A percentile compares a stretch with the other conserved stretches of the same genome.
Evolutionary conservation across 305 asterid species (phyloP).

Genomic region (Fraxinus xanthoxyloides): DNA sequence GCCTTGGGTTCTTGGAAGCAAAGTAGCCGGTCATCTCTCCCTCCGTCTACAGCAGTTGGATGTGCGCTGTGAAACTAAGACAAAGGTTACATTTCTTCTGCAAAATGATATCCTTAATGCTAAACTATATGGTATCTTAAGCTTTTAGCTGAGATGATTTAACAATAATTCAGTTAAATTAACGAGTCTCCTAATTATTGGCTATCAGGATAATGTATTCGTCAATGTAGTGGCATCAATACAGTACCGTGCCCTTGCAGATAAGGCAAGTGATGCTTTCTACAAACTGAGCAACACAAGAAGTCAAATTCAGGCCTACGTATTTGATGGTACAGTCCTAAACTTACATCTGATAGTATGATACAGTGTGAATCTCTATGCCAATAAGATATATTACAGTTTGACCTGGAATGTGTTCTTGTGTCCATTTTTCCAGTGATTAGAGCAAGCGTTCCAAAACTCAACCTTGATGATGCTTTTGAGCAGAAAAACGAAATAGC

Average conservation of each 20-base stretch:
- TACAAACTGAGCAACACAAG: slow-evolving; percentile 20
- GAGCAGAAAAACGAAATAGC: slow-evolving; percentile 23
- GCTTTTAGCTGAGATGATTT: neutral
- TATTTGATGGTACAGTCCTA: slow-evolving; percentile 17
- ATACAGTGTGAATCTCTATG: neutral
- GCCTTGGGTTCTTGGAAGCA: slow-evolving; percentile 22
- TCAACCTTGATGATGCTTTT: slow-evolving; percentile 16
- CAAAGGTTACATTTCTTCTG: slow-evolving; percentile 1
- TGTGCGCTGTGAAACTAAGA: slow-evolving; percentile 19
- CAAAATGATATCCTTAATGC: neutral
- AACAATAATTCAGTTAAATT: neutral
- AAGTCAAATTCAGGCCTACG: slow-evolving; percentile 20
- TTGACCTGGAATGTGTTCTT: neutral
- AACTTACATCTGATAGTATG: neutral
- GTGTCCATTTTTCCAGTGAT: neutral
- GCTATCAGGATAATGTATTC: slow-evolving; percentile 19
- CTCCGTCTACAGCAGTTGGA: slow-evolving; percentile 20
- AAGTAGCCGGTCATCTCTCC: slow-evolving; percentile 17
- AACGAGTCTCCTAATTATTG: neutral
- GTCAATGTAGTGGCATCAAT: slow-evolving; percentile 23
- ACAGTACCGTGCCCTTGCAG: slow-evolving; percentile 6
- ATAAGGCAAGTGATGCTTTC: slow-evolving; percentile 3
- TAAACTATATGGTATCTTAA: neutral
- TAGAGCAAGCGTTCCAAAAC: slow-evolving; percentile 21
- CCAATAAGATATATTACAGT: neutral